Evolutionary conservation across 176 grass and related monocot species (phyloP).

Genomic region (Oryza glumipatula): DNA sequence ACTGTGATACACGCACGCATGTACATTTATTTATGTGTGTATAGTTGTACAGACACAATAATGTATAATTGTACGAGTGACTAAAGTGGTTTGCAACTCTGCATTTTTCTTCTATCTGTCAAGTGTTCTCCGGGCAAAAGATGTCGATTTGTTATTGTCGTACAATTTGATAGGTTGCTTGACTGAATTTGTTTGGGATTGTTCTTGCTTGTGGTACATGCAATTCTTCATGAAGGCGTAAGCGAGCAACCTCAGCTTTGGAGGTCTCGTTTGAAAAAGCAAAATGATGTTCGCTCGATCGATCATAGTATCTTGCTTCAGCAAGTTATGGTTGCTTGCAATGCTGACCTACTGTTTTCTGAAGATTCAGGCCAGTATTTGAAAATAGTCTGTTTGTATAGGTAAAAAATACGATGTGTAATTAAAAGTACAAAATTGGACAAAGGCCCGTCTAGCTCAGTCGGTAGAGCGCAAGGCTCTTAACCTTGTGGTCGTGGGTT

Average conservation of each 20-base stretch:
- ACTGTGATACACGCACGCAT: background rate
- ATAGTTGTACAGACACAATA: background rate
- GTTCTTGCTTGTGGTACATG: background rate
- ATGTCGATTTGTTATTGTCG: background rate
- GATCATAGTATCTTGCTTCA: background rate
- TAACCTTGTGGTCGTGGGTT: conserved; percentile 67
- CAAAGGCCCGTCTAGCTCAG: background rate
- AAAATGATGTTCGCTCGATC: background rate
- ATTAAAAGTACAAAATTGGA: too few relatives aligned
- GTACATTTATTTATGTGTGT: background rate
- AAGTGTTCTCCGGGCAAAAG: background rate
- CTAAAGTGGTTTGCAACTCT: background rate
- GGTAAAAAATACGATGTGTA: accelerated
- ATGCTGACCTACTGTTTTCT: background rate
- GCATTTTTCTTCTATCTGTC: background rate
- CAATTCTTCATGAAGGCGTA: background rate
- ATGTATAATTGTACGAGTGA: background rate
- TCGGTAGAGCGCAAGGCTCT: background rate
- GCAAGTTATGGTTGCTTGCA: background rate
- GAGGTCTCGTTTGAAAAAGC: background rate
- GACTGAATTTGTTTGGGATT: background rate
- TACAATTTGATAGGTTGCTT: conserved; percentile 16
- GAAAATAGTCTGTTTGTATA: too few relatives aligned
- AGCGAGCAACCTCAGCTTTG: conserved; percentile 15
- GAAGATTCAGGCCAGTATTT: background rate